Conservation (phyloP, 2,329 filamentous ascomycete genomes). For the Seiridium cupressi region DNA sequence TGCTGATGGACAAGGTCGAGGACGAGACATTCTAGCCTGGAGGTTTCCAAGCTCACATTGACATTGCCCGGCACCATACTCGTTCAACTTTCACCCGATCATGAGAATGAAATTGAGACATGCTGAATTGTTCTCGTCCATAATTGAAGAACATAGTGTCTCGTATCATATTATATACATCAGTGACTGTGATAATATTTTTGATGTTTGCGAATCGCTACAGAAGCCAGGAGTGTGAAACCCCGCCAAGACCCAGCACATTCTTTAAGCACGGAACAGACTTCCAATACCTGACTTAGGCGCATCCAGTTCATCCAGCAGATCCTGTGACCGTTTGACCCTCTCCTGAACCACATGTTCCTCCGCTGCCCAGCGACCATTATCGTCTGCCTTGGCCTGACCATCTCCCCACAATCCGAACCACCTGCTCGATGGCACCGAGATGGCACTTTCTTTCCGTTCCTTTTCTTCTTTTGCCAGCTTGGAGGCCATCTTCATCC, state of each 20-base stretch:
- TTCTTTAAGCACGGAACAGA: conserved; percentile 38
- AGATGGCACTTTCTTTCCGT: conserved; percentile 25
- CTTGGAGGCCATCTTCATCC: conserved; percentile 74
- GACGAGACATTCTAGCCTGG: not conserved
- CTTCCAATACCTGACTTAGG: conserved; percentile 31
- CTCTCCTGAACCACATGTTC: conserved; percentile 53
- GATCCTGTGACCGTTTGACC: conserved; percentile 46
- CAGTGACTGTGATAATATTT: no score
- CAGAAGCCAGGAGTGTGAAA: no score
- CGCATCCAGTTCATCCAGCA: conserved; percentile 47
- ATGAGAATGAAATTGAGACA: no score
- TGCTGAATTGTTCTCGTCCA: no score
- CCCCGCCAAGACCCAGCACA: not conserved
- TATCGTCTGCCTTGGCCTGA: conserved; percentile 28
- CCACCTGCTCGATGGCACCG: conserved; percentile 27
- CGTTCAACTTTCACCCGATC: no score
- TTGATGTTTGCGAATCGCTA: no score
- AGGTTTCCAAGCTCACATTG: not conserved
- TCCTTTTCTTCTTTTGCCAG: conserved; percentile 54
- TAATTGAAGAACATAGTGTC: no score
- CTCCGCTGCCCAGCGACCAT: conserved; percentile 54
- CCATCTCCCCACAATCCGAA: conserved; percentile 39
- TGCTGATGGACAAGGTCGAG: not conserved
- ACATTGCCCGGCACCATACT: no score
- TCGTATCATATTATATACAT: no score